Evolutionary conservation across 2,329 filamentous ascomycete genomes (phyloP), one percentile per base, ranked within the genome.

Genomic region (Ophiostoma populinum): DNA sequence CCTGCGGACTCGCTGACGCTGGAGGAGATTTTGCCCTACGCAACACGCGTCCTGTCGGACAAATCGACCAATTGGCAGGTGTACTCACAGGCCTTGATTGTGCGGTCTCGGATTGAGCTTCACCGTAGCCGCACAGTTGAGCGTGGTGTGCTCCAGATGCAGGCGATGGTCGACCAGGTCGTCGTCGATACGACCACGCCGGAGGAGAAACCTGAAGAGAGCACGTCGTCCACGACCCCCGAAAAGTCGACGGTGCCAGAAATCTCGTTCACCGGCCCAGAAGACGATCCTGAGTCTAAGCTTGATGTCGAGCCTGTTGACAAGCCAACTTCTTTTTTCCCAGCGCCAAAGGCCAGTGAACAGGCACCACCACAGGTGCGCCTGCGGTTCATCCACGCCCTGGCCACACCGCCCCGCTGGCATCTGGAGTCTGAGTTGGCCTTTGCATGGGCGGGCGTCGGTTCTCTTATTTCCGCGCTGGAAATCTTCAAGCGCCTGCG

Each of bases 11-110:
- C 80, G 0, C 62, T 98, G 1, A 95, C 86, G 0, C 69, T 85
- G n/a, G 86, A 95, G 55, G 83, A 95, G 51, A 87, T 92, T 5
- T 57, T 92, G 1, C 90, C 90, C 0, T 98, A 87, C 51, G 90
- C 90, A 1, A 78, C 76, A 2, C 73, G 90, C 26, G 90, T 95
- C 0, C 65, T 98, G 2, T 70, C 80, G 7, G 85, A 90, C 41
- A 86, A 87, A 45, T 80, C 80, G 30, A 87, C 83, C 1, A 98
- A 95, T 54, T 98, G 90, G 90, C 90, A 95, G 53, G 77, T 94
- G 22, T 95, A 95, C 51, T 94, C 90, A 0, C 86, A 95, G 51
- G 90, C 85, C 0, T 62, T 98, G 7, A 64, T 98, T 0, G 80
- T 95, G 2, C 70, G 90, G 29, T 92, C 82, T 40, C 69, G 90